A percentile compares a stretch with the other conserved stretches of the same genome.
Evolutionary conservation across 768 basidiomycete genomes (phyloP).

Genomic region (Daedaleopsis nitida): DNA sequence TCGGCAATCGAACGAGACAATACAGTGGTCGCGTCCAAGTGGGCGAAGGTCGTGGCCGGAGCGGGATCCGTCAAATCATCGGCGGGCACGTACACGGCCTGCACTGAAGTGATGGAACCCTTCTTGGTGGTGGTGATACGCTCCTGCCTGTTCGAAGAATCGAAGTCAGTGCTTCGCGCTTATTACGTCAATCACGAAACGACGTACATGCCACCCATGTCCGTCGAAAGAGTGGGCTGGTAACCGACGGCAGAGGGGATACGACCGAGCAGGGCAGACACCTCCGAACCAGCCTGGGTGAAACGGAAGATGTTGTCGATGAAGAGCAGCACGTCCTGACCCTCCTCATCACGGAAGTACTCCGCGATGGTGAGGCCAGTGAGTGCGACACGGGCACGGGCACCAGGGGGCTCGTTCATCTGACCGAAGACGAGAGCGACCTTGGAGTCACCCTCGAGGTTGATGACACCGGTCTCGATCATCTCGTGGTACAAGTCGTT

Average conservation of each 20-base stretch:
- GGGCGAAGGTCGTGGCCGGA: slow-evolving; percentile 99
- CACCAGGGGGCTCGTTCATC: slow-evolving; percentile 99
- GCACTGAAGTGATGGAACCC: slow-evolving; percentile 99
- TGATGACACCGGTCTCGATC: slow-evolving; percentile 99
- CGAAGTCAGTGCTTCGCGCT: slow-evolving; percentile 8
- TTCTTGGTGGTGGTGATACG: slow-evolving; percentile 99
- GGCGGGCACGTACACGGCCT: slow-evolving; percentile 99
- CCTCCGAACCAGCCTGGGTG: slow-evolving; percentile 99
- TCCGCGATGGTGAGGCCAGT: slow-evolving; percentile 99
- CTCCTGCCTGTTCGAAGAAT: slow-evolving; percentile 73
- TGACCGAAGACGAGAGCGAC: slow-evolving; percentile 99
- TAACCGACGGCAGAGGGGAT: slow-evolving; percentile 99
- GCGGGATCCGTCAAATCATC: slow-evolving; percentile 99
- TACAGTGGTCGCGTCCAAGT: slow-evolving; percentile 99
- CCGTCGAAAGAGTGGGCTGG: slow-evolving; percentile 99
- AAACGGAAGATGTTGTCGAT: slow-evolving; percentile 99
- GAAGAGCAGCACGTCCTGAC: slow-evolving; percentile 99
- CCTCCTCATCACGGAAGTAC: slow-evolving; percentile 99
- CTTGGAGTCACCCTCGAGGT: slow-evolving; percentile 99
- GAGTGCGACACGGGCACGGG: slow-evolving; percentile 99
- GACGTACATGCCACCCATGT: slow-evolving; percentile 99
- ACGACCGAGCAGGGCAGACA: slow-evolving; percentile 99
- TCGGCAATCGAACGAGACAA: slow-evolving; percentile 99
- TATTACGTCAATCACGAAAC: slow-evolving; percentile 3
- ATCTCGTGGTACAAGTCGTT: slow-evolving; percentile 99